Percentiles rank a stretch among this genome's conserved stretches.
These are phyloP conservation scores for Talaromyces sp. DNA, from an alignment of 2,329 filamentous ascomycete species.

Conservation along the genomic window DNA sequence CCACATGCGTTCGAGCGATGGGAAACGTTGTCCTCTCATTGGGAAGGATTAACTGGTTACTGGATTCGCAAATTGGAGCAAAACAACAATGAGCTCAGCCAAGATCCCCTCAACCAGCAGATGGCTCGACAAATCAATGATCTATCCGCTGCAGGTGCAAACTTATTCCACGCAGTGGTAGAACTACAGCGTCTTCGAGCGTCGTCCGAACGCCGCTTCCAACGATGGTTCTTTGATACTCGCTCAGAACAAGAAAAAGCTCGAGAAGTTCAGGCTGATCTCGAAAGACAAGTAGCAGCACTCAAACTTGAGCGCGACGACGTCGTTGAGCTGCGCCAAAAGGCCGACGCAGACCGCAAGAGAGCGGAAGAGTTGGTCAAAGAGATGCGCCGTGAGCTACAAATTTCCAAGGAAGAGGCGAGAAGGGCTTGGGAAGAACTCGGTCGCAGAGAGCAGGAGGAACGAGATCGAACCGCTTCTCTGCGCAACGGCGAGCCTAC, in stretches of 20 bases:
- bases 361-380: constrained; percentile 73
- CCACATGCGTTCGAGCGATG: constrained; percentile 97
- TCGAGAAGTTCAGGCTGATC: constrained; percentile 74
- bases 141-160: constrained; percentile 92
- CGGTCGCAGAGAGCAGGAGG: constrained; percentile 86
- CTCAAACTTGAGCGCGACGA: constrained; percentile 70
- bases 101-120: constrained; percentile 79
- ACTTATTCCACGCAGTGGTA: constrained; percentile 95
- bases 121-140: constrained; percentile 93
- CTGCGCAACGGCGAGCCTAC: constrained; percentile 84
- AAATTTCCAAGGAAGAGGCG: constrained; percentile 94
- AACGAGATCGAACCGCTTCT: constrained; percentile 80
- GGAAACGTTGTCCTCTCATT: constrained; percentile 95
- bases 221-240: constrained; percentile 97
- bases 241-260: constrained; percentile 80
- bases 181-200: constrained; percentile 90
- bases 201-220: constrained; percentile 95
- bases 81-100: constrained; percentile 78
- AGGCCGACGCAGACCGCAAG: constrained; percentile 64
- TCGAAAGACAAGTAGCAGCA: constrained; percentile 70
- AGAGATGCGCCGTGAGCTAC: constrained; percentile 88
- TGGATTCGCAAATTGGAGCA: constrained; percentile 93
- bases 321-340: constrained; percentile 62
- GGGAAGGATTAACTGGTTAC: constrained; percentile 95
- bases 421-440: constrained; percentile 96